phyloP scores from a whole-genome alignment of 805 yeast species.

The Lachancea fermentati region DNA sequence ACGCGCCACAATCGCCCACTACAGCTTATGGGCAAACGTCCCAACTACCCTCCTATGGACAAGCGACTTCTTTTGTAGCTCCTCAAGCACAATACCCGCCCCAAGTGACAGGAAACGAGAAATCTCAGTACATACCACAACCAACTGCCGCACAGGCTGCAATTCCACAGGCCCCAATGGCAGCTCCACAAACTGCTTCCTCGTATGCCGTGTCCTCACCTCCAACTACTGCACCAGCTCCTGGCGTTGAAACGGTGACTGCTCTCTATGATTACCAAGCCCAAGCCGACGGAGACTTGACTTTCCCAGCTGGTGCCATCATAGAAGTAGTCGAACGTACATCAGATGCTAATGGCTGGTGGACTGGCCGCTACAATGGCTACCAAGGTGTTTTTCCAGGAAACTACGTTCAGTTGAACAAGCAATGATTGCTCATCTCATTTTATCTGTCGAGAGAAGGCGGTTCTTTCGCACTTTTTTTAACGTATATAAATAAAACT shows the following conservation, averaged over 20 bases:
- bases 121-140: conserved; percentile 14
- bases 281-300: conserved; percentile 87
- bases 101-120: conserved; percentile 2
- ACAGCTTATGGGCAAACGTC: not conserved
- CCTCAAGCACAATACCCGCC: conserved; percentile 15
- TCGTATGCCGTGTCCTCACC: conserved; percentile 16
- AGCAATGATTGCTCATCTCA: conserved; percentile 8
- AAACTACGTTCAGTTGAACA: conserved; percentile 78
- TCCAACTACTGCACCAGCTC: conserved; percentile 31
- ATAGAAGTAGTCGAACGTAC: conserved; percentile 82
- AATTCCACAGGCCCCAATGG: conserved; percentile 25
- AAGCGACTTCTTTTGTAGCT: conserved; percentile 17
- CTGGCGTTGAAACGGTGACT: conserved; percentile 60
- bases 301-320: conserved; percentile 81
- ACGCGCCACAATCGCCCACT: not conserved
- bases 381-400: conserved; percentile 93
- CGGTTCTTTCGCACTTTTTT: not conserved
- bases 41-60: conserved; percentile 3
- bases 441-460: not conserved
- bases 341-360: conserved; percentile 89
- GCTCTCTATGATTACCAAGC: conserved; percentile 90
- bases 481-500: not conserved
- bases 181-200: conserved; percentile 34
- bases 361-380: conserved; percentile 89
- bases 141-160: conserved; percentile 23